Evolutionary conservation across 352 stramenopile species (phyloP), one percentile per base, ranked within the genome.

Genomic region (Phytophthora brassicae): DNA sequence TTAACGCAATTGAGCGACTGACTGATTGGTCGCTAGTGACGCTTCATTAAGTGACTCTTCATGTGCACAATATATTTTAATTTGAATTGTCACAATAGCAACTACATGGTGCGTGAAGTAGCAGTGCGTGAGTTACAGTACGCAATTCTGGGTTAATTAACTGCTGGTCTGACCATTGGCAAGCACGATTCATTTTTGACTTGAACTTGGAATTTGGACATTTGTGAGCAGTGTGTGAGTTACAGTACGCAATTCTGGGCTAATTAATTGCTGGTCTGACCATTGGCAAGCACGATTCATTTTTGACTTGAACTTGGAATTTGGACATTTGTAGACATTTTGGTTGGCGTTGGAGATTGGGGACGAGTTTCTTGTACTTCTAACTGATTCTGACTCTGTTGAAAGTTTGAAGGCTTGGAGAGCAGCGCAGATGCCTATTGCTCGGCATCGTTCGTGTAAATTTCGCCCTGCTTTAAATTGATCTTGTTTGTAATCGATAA

Each of bases 371-470:
- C 23, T 51, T 4, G 4, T 36, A 24, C n/a, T 38, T 14, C 23
- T 20, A 1, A n/a, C n/a, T n/a, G n/a, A n/a, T n/a, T n/a, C n/a
- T n/a, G n/a, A n/a, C n/a, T 9, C 56, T 33, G 56, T 16, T 17
- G 12, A 5, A 9, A 64, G 22, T 7, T 16, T 20, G 26, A 65
- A 65, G 0, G 62, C 57, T 20, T 48, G 41, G 1, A 75, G 43
- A 5, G 36, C 39, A 4, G 57, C 36, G 42, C 67, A 75, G 35
- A 75, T 55, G 28, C 67, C 67, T 12, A 66, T 56, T 4, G 56
- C 42, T 49, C 52, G 51, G 13, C 57, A 75, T 11, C 67, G 57
- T 26, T 71, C 56, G 28, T 75, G 67, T 14, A 69, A 42, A 12
- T 53, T 49, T n/a, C 19, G 17, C 16, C 20, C n/a, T 22, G 42